Evolutionary conservation across 2,329 filamentous ascomycete genomes (phyloP).

Genomic region (Hawksworthiomyces lignivorus): DNA sequence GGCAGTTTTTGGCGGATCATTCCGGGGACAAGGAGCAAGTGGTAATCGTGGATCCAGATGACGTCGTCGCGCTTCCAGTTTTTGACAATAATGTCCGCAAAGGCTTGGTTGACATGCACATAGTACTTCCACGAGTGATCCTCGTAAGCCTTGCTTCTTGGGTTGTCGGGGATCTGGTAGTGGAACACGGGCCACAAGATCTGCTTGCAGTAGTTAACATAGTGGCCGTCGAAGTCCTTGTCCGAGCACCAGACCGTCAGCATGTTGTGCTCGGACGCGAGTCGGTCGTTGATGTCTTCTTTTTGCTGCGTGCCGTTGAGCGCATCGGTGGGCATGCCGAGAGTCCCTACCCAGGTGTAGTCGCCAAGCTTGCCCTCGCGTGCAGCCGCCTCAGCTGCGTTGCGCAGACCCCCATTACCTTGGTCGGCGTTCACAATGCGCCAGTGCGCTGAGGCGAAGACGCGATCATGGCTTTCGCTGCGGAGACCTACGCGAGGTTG

Average conservation of each 20-base stretch:
- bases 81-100: constrained; percentile 81
- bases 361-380: constrained; percentile 63
- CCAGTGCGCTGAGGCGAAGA: constrained; percentile 76
- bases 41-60: constrained; percentile 95
- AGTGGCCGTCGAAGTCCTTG: constrained; percentile 90
- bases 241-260: constrained; percentile 80
- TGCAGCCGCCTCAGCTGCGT: constrained; percentile 72
- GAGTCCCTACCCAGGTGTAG: constrained; percentile 82
- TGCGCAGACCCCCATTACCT: constrained; percentile 86
- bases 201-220: constrained; percentile 93
- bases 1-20: constrained; percentile 88
- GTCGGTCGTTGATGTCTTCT: constrained; percentile 71
- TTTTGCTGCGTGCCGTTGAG: constrained; percentile 67
- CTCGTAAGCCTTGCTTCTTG: constrained; percentile 96
- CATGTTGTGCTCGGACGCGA: constrained; percentile 76
- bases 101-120: constrained; percentile 83
- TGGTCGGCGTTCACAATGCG: constrained; percentile 77
- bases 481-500: constrained; percentile 44
- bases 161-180: constrained; percentile 95
- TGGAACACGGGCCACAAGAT: constrained; percentile 98
- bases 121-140: constrained; percentile 97
- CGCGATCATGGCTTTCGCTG: constrained; percentile 58
- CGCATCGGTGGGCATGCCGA: constrained; percentile 90
- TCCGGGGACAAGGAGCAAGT: constrained; percentile 76
- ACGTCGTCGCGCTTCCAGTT: constrained; percentile 91